Evolutionary conservation across 768 basidiomycete genomes (phyloP).

Genomic region (Panus rudis): DNA sequence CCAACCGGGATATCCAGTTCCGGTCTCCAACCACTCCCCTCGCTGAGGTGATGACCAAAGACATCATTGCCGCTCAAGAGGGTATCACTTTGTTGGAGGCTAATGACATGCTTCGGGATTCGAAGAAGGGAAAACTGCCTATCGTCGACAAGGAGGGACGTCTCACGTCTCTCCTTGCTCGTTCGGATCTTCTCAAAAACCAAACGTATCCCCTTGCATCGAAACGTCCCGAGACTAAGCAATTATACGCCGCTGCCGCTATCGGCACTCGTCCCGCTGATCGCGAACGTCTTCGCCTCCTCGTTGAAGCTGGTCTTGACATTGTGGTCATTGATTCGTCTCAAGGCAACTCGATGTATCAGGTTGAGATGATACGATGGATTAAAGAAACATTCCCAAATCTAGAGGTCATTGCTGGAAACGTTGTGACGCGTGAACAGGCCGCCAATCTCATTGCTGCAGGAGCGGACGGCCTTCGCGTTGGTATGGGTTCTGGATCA

Average conservation of each 20-base stretch:
- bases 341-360: slow-evolving; percentile 92
- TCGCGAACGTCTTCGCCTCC: slow-evolving; percentile 72
- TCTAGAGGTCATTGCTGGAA: slow-evolving; percentile 93
- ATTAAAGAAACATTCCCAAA: slow-evolving; percentile 81
- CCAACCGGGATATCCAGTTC: slow-evolving; percentile 95
- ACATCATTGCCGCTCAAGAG: slow-evolving; percentile 77
- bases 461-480: slow-evolving; percentile 90
- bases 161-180: slow-evolving; percentile 81
- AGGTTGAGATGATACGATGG: slow-evolving; percentile 92
- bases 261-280: slow-evolving; percentile 90
- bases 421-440: slow-evolving; percentile 97
- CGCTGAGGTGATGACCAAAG: slow-evolving; percentile 81
- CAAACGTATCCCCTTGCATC: slow-evolving; percentile 93
- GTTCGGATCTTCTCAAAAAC: slow-evolving; percentile 96
- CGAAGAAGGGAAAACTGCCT: slow-evolving; percentile 97
- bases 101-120: slow-evolving; percentile 89
- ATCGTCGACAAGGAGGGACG: slow-evolving; percentile 62
- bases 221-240: slow-evolving; percentile 86
- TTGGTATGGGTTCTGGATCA: slow-evolving; percentile 97
- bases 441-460: slow-evolving; percentile 90
- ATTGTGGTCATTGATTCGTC: slow-evolving; percentile 93
- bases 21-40: slow-evolving; percentile 59
- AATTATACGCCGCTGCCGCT: slow-evolving; percentile 93
- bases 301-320: slow-evolving; percentile 92
- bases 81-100: slow-evolving; percentile 90